A percentile compares a stretch with the other conserved stretches of the same genome.
These are phyloP conservation scores for Aspergillus nanangensis DNA, from an alignment of 495 filamentous ascomycete genomes.

Conservation along the genomic window DNA sequence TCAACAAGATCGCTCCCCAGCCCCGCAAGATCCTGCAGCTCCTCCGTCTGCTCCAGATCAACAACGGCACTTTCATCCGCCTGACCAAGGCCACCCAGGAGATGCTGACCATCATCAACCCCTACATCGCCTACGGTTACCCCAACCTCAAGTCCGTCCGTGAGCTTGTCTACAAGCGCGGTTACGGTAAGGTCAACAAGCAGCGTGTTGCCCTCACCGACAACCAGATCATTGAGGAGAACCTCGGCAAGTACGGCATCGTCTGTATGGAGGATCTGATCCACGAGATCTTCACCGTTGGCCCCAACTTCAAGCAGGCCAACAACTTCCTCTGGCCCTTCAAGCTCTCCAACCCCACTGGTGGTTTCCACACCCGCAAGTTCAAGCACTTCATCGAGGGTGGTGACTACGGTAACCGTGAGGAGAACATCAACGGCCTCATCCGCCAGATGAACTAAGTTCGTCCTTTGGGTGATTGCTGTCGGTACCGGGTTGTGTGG, in stretches of 20 bases:
- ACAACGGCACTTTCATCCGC: slow-evolving; percentile 97
- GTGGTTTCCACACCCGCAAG: slow-evolving; percentile 92
- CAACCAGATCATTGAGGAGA: slow-evolving; percentile 95
- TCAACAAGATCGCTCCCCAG: slow-evolving; percentile 99
- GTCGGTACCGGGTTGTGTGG: slow-evolving; percentile 31
- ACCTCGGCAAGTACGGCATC: slow-evolving; percentile 95
- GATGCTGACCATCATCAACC: slow-evolving; percentile 97
- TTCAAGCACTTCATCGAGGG: slow-evolving; percentile 99
- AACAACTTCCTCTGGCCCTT: slow-evolving; percentile 99
- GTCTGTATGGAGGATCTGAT: slow-evolving; percentile 99
- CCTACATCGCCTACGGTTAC: slow-evolving; percentile 98
- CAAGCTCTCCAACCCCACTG: slow-evolving; percentile 96
- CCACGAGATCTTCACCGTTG: slow-evolving; percentile 98
- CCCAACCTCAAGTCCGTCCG: slow-evolving; percentile 98
- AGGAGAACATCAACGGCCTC: slow-evolving; percentile 96
- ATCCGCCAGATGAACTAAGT: slow-evolving; percentile 98
- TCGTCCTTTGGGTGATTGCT: slow-evolving; percentile 21
- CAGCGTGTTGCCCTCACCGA: slow-evolving; percentile 94
- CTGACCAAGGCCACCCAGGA: slow-evolving; percentile 96
- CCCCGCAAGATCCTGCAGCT: slow-evolving; percentile 99
- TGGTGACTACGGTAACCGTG: slow-evolving; percentile 95
- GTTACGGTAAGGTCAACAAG: slow-evolving; percentile 96
- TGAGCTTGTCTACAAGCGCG: slow-evolving; percentile 99
- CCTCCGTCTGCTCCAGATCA: slow-evolving; percentile 98
- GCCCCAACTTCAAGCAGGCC: slow-evolving; percentile 99